Evolutionary conservation across 2,329 filamentous ascomycete genomes (phyloP).

Genomic region (Apiospora rasikravindrae): DNA sequence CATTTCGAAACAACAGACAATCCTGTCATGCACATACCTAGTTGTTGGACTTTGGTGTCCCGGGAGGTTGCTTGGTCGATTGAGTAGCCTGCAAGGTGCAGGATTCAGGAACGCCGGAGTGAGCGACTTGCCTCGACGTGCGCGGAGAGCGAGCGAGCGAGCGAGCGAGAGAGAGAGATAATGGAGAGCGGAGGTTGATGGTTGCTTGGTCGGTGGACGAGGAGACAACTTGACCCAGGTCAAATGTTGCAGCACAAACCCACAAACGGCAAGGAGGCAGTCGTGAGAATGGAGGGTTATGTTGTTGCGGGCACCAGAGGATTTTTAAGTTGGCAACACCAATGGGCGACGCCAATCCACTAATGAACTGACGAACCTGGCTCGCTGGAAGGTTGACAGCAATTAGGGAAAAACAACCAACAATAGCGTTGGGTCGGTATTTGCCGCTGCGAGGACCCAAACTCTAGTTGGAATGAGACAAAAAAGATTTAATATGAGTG

Average conservation of each 20-base stretch:
- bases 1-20: background rate
- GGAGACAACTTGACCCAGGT: background rate
- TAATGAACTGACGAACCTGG: background rate
- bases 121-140: background rate
- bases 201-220: background rate
- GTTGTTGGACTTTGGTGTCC: background rate
- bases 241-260: background rate
- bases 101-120: background rate
- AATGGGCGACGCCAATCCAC: constrained; percentile 8
- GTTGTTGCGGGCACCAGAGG: constrained; percentile 12
- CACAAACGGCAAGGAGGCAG: background rate
- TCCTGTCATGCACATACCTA: background rate
- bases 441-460: constrained; percentile 13
- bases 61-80: background rate
- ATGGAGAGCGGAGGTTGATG: background rate
- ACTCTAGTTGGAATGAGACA: constrained; percentile 16
- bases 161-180: background rate
- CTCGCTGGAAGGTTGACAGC: constrained; percentile 12
- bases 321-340: constrained; percentile 16
- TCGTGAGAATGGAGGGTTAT: background rate
- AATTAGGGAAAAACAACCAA: constrained; percentile 6
- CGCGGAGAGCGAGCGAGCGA: background rate
- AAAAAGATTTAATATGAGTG: constrained; percentile 2
- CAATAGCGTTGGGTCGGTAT: constrained; percentile 13
- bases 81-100: background rate